Base-by-base conservation (phyloP, 2,329 filamentous ascomycete genomes). In the Fusarium ramigenum region DNA sequence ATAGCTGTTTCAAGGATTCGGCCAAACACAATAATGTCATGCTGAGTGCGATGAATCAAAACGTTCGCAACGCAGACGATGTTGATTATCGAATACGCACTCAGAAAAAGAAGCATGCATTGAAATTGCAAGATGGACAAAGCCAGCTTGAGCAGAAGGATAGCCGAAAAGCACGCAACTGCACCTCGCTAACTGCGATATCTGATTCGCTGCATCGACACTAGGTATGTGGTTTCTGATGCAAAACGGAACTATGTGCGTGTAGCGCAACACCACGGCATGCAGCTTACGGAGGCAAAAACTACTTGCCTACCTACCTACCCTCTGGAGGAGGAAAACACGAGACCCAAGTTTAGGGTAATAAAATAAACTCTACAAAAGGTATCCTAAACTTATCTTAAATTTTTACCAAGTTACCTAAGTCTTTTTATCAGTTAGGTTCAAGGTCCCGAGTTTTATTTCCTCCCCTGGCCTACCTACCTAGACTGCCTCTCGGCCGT, bases 181-280 rank as follows among this genome's bases (percentile, higher is more conserved):
- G 30, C 49, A 52, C 37, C 44, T 70, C 66, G 66, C 60, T 63
- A 67, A 66, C 12, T 44, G 30, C 42, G 54, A 40, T 54, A n/a
- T 52, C 49, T 72, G 62, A 73, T 73, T 73, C 58, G 70, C 39
- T 60, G 42, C 25, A n/a, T 39, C 19, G 34, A 52, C 58, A 54
- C 60, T 50, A 60, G 43, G 58, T 49, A 66, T 58, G 50, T 40
- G 25, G 34, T 57, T 42, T 54, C 32, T 40, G n/a, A 58, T 60
- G 52, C 42, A 53, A 58, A 54, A 44, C 53, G 54, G 63, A 32
- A 43, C 50, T 54, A 47, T 59, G 37, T 19, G 58, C 28, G 28
- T 28, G 36, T 37, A 64, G 50, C n/a, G 56, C 43, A 60, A 34
- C 56, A 49, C 42, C 54, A 54, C 32, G 23, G 46, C 46, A 74